Evolutionary conservation across 768 basidiomycete species (phyloP).

Genomic region (Lactarius tabidus): DNA sequence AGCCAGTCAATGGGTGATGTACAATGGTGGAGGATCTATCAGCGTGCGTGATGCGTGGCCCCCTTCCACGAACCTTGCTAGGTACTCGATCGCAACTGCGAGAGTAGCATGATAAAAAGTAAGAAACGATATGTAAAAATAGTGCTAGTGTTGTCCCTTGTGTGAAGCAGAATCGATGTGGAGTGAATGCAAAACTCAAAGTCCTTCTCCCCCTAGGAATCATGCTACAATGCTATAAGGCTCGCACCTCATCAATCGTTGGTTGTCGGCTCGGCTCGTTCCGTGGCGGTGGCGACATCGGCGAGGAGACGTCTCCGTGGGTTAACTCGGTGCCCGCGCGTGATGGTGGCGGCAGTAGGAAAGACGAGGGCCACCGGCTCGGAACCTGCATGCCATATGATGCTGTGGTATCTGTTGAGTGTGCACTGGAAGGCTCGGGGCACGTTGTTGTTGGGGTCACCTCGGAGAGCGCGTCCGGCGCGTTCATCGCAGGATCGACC

Average conservation of each 20-base stretch:
- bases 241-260: constrained; percentile 12
- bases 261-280: constrained; percentile 6
- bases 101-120: constrained; percentile 2
- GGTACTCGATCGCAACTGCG: not conserved
- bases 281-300: constrained; percentile 5
- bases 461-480: constrained; percentile 40
- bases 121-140: constrained; percentile 13
- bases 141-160: constrained; percentile 10
- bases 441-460: constrained; percentile 35
- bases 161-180: constrained; percentile 4
- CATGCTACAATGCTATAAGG: constrained; percentile 2
- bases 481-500: constrained; percentile 40
- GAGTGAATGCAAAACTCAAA: constrained; percentile 4
- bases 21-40: constrained; percentile 20
- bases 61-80: not conserved
- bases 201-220: not conserved
- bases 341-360: not conserved
- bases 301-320: not conserved
- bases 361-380: constrained; percentile 22
- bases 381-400: constrained; percentile 22
- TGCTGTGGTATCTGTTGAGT: constrained; percentile 19
- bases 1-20: constrained; percentile 5
- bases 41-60: constrained; percentile 7
- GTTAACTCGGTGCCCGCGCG: constrained; percentile 8
- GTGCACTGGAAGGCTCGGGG: constrained; percentile 23